phyloP scores from a whole-genome alignment of 495 filamentous ascomycete species.

The Podospora tetraspora region DNA sequence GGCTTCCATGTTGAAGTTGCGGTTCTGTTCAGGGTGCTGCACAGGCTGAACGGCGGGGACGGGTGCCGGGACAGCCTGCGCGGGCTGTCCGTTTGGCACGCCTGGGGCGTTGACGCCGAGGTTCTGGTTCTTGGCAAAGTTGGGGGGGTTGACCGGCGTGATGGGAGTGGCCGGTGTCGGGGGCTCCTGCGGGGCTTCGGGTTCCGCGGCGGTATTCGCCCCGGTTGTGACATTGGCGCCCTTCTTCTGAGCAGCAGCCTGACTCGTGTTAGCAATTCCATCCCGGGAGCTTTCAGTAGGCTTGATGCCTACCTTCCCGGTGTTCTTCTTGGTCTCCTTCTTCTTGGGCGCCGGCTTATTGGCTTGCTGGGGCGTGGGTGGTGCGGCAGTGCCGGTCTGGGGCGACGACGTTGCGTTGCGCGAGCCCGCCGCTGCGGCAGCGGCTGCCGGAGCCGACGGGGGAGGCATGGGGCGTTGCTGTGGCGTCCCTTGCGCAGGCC shows the following conservation, averaged over 20 bases:
- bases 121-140: constrained; percentile 55
- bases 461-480: constrained; percentile 83
- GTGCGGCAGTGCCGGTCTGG: constrained; percentile 65
- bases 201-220: constrained; percentile 72
- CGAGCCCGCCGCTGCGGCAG: constrained; percentile 38
- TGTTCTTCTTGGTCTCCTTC: constrained; percentile 65
- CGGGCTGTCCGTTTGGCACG: constrained; percentile 41
- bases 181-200: constrained; percentile 62
- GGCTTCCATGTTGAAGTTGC: constrained; percentile 35
- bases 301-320: constrained; percentile 65
- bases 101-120: constrained; percentile 39
- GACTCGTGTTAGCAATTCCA: constrained; percentile 33
- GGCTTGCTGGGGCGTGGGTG: constrained; percentile 76
- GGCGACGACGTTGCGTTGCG: constrained; percentile 75
- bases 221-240: constrained; percentile 53
- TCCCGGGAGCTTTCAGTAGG: constrained; percentile 29
- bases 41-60: constrained; percentile 44
- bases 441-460: constrained; percentile 64
- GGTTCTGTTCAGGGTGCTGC: constrained; percentile 39
- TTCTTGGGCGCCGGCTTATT: constrained; percentile 83
- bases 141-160: constrained; percentile 70
- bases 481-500: constrained; percentile 56
- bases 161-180: constrained; percentile 81
- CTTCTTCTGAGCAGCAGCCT: constrained; percentile 66
- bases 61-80: constrained; percentile 37